Percentiles rank a stretch among this genome's conserved stretches.
Conservation (phyloP, 1,284 basidiomycete species). For the Agroathelia rolfsii region DNA sequence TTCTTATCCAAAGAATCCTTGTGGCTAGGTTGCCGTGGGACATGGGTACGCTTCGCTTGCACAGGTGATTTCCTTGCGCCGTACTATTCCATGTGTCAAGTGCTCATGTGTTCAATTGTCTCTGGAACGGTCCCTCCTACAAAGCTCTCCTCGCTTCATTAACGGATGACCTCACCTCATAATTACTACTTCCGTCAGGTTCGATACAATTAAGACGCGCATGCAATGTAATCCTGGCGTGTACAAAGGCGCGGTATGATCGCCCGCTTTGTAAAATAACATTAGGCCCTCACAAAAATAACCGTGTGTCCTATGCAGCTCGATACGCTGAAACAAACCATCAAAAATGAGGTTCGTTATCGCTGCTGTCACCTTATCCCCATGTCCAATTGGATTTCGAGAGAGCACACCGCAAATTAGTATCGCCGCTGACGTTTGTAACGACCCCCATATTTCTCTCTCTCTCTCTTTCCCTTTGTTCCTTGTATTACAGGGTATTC, state of each 20-base stretch:
- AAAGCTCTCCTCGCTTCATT: not conserved
- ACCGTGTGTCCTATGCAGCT: no score
- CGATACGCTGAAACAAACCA: conserved; percentile 53
- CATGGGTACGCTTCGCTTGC: conserved; percentile 44
- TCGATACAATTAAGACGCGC: conserved; percentile 70
- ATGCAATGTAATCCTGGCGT: conserved; percentile 65
- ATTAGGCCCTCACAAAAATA: no score
- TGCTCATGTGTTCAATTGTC: conserved; percentile 6
- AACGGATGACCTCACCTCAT: conserved; percentile 1
- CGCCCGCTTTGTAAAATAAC: no score
- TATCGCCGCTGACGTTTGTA: conserved; percentile 6
- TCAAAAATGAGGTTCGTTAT: conserved; percentile 52
- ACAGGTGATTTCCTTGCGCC: not conserved
- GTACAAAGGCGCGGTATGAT: conserved; percentile 53
- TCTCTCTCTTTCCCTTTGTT: conserved; percentile 14
- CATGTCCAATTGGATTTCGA: no score
- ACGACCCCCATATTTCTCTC: no score
- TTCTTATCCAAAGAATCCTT: not conserved
- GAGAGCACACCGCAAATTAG: not conserved
- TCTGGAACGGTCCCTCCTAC: not conserved
- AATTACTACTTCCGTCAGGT: conserved; percentile 20
- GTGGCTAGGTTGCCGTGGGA: conserved; percentile 50
- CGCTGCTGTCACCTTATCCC: not conserved
- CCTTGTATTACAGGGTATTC: conserved; percentile 27
- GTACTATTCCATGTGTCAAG: not conserved